Base-by-base conservation (phyloP, 345 rosid species). In the Citrus australasica region DNA sequence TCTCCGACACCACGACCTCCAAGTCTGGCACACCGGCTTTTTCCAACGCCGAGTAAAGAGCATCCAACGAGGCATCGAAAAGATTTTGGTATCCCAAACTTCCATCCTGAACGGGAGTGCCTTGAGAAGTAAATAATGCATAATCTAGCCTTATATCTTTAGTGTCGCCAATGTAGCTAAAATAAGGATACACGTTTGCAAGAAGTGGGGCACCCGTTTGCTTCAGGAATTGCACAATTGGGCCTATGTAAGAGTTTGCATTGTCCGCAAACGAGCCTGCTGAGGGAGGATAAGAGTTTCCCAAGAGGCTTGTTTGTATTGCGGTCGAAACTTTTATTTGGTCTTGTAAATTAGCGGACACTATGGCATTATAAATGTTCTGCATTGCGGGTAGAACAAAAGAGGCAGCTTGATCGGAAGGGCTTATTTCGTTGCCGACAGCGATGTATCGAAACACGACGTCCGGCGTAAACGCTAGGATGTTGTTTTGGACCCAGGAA, bases 371-470 rank as follows among this genome's bases (percentile, higher is more conserved):
- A 3, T 78, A 72, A 21, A 86, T 76, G 74, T 69, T 84, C 42
- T 69, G 77, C 82, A 84, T 84, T 14, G 82, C 86, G 1, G 80
- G 79, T 0, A 87, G 73, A 27, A 87, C 73, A 21, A 13, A 78
- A 1, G 14, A 38, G 22, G 85, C 82, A 0, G 27, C 53, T 3
- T 70, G 13, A 5, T 87, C 85, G 0, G 78, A 61, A 5, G 86
- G 80, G 8, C n/a, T 77, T 22, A 85, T 78, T 79, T 89, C 92
- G 9, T 89, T 89, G 3, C 89, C 90, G 1, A 87, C 86, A 0
- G 86, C 82, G n/a, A 93, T 87, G 81, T 90, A 90, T 16, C 80
- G 82, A 75, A 92, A 81, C 17, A 78, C 80, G 40, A 84, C 91
- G 16, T 78, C 75, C 0, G 85, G 21, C 0, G 85, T 73, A 38